A percentile compares a stretch with the other conserved stretches of the same genome.
phyloP scores from a whole-genome alignment of 768 basidiomycete genomes.

The Lentinula guzmanii region DNA sequence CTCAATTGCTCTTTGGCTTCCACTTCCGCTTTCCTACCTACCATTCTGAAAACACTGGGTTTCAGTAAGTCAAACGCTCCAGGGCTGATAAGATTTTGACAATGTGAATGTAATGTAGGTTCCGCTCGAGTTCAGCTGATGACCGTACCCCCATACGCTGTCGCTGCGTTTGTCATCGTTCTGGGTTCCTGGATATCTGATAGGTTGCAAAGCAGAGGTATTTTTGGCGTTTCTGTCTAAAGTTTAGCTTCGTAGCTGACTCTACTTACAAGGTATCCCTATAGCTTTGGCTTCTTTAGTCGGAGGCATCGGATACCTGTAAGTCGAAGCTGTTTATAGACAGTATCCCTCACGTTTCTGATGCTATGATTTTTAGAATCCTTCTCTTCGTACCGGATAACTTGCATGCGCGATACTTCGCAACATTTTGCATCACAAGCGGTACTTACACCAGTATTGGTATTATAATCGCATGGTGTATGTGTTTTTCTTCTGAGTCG shows the following conservation, averaged over 20 bases:
- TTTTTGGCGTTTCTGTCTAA: slow-evolving; percentile 4
- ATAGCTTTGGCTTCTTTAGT: slow-evolving; percentile 38
- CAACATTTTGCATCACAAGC: slow-evolving; percentile 69
- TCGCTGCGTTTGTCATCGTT: slow-evolving; percentile 59
- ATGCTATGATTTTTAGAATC: slow-evolving; percentile 28
- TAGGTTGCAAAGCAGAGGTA: slow-evolving; percentile 54
- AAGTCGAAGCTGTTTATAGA: slow-evolving; percentile 12
- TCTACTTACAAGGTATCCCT: slow-evolving; percentile 30
- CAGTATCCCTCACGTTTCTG: not conserved
- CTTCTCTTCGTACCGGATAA: slow-evolving; percentile 50
- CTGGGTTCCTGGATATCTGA: slow-evolving; percentile 59
- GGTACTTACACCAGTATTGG: slow-evolving; percentile 78
- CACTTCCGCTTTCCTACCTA: slow-evolving; percentile 78
- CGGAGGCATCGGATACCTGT: slow-evolving; percentile 62
- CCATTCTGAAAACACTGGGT: slow-evolving; percentile 71
- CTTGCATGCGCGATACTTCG: slow-evolving; percentile 66
- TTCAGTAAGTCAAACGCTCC: slow-evolving; percentile 36
- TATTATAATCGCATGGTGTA: slow-evolving; percentile 73
- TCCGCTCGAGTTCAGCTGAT: slow-evolving; percentile 64
- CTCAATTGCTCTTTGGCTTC: slow-evolving; percentile 74
- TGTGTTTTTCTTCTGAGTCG: slow-evolving; percentile 16
- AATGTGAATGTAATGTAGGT: slow-evolving; percentile 28
- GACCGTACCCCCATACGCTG: slow-evolving; percentile 79
- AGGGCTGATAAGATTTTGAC: not conserved
- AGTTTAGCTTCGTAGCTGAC: slow-evolving; percentile 22